These are phyloP conservation scores for Cladosporium sp. DNA, from an alignment of 2,329 filamentous ascomycete genomes.

Conservation along the genomic window DNA sequence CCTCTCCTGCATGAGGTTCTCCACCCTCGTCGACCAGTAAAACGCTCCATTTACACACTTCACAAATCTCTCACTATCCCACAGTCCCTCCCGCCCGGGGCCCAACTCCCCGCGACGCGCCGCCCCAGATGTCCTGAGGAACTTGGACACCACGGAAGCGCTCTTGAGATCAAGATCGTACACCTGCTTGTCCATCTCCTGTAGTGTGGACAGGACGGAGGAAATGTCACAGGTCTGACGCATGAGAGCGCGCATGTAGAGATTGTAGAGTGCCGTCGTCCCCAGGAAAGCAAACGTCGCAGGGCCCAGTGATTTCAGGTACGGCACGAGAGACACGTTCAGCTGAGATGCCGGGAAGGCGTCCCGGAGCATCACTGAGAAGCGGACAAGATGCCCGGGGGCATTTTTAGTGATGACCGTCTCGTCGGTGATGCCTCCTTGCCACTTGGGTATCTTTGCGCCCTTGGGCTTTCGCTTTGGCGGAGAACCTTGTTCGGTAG, in stretches of 20 bases:
- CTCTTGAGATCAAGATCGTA: constrained; percentile 9
- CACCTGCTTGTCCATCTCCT: constrained; percentile 13
- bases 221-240: neutral
- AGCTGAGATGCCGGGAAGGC: constrained; percentile 5
- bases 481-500: neutral
- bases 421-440: neutral
- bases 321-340: constrained; percentile 2
- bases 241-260: constrained; percentile 9
- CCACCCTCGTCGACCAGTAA: neutral
- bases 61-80: neutral
- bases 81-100: neutral
- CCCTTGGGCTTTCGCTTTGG: neutral
- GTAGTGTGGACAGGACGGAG: constrained; percentile 1
- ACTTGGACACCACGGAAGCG: neutral
- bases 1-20: constrained; percentile 2
- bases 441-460: constrained; percentile 3
- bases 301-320: constrained; percentile 9
- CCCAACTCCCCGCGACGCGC: neutral
- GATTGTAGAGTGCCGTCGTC: constrained; percentile 7
- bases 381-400: neutral
- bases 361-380: neutral
- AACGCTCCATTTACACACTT: neutral
- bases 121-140: neutral
- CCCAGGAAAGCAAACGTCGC: constrained; percentile 7
- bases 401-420: neutral